Evolutionary conservation across 208 protist species (phyloP).

Genomic region (Crithidia acanthocephali): DNA sequence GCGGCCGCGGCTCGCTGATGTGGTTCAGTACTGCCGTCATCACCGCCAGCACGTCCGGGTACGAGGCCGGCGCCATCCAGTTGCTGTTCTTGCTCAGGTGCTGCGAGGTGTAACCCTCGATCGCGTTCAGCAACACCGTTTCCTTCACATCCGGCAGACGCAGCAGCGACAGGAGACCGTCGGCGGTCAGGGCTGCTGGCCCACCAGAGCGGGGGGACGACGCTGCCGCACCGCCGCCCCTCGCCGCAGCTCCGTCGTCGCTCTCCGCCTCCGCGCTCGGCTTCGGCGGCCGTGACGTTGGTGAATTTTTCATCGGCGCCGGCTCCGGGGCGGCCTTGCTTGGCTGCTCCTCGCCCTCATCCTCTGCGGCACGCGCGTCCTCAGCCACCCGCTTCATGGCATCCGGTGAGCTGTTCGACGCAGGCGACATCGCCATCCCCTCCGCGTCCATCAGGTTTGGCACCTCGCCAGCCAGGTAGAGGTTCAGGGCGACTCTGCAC

Average conservation of each 20-base stretch:
- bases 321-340: constrained; percentile 49
- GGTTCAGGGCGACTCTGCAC: constrained; percentile 79
- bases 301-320: constrained; percentile 35
- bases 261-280: neutral
- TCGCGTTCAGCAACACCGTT: constrained; percentile 66
- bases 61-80: constrained; percentile 43
- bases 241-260: constrained; percentile 10
- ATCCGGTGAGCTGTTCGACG: constrained; percentile 10
- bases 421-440: constrained; percentile 14
- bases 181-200: constrained; percentile 38
- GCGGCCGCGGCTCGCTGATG: constrained; percentile 74
- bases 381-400: constrained; percentile 36
- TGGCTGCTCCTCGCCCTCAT: constrained; percentile 31
- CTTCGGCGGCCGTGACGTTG: constrained; percentile 25
- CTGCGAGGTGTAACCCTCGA: constrained; percentile 73
- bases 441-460: constrained; percentile 44
- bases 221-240: constrained; percentile 6
- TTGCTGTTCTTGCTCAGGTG: constrained; percentile 40
- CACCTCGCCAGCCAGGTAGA: constrained; percentile 65
- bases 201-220: constrained; percentile 14
- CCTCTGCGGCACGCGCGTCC: too few relatives aligned
- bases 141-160: constrained; percentile 84
- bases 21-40: constrained; percentile 64
- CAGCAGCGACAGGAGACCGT: constrained; percentile 65
- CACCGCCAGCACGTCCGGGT: constrained; percentile 49